These are phyloP conservation scores for Colletotrichum horii DNA, from an alignment of 2,329 filamentous ascomycete species.

Conservation along the genomic window DNA sequence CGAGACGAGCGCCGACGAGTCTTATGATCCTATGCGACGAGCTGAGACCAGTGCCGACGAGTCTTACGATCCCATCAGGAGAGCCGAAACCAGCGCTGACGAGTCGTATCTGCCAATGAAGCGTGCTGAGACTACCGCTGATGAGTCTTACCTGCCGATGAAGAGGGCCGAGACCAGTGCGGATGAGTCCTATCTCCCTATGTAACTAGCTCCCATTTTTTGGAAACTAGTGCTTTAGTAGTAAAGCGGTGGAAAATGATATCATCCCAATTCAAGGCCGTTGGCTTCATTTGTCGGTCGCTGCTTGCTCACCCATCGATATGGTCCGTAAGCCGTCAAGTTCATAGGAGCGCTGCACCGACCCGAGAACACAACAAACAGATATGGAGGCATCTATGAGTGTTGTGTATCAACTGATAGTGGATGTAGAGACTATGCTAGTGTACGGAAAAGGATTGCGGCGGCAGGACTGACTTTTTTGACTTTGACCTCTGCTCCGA, in stretches of 20 bases:
- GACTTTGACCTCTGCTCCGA: not conserved
- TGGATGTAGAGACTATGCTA: not conserved
- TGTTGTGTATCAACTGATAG: not conserved
- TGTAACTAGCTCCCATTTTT: not conserved
- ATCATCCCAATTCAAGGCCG: not conserved
- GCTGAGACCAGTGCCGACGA: not conserved
- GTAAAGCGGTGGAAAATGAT: not conserved
- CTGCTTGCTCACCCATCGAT: not conserved
- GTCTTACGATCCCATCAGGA: not conserved
- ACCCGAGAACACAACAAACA: not conserved
- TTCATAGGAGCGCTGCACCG: not conserved
- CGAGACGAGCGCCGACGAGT: slow-evolving; percentile 8
- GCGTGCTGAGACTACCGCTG: not conserved
- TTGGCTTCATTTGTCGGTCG: not conserved
- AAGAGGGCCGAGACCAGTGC: not conserved
- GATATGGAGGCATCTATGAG: not conserved
- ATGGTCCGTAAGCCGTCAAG: not conserved
- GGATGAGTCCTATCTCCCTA: not conserved
- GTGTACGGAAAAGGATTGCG: not conserved
- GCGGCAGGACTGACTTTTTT: not conserved
- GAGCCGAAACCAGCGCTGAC: not conserved
- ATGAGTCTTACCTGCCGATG: not conserved
- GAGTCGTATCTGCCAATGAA: not conserved
- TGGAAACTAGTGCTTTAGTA: not conserved
- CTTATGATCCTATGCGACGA: not conserved